Evolutionary conservation across 345 rosid species (phyloP), one percentile per base, ranked within the genome.

Genomic region (Linum lewisii): DNA sequence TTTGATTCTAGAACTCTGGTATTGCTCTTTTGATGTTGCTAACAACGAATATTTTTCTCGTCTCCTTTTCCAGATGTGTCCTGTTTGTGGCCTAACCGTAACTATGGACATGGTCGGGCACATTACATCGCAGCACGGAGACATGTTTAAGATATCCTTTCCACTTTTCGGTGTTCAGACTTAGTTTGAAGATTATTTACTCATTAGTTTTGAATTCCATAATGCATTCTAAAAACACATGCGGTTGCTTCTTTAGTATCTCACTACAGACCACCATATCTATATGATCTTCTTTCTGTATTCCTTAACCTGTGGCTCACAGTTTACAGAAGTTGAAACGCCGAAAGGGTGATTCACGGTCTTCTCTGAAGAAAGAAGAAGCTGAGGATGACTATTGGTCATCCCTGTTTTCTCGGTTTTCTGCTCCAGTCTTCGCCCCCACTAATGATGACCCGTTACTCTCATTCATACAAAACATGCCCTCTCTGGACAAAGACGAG

Each of bases 251-350:
- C 38, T 10, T 34, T 34, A 13, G 21, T 2, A 63, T 1, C 4
- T 57, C 34, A 24, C 59, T 55, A 54, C 50, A 66, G 54, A 24
- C 65, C 57, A 24, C 65, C 57, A 49, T 51, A 54, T 62, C 34
- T 8, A 29, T 29, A 29, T 29, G 26, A 19, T 52, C 24, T 24
- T 11, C 25, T 2, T 45, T 20, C 21, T 59, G 66, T 20, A 54
- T 79, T 70, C 90, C 96, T 86, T 88, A 78, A 88, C 83, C 54
- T 54, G 38, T 55, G 57, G 57, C 60, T 77, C 80, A 89, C 95
- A 69, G 78, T 66, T 79, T 79, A 66, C 86, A 80, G 59, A 80
- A 69, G 60, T 70, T 82, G 67, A 84, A 75, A 62, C 69, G 69
- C 52, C 61, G 66, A 72, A 84, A 80, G 77, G 73, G 69, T 16